A percentile compares a stretch with the other conserved stretches of the same genome.
Conservation (phyloP, 331 rosid species). For the Cydonia oblonga region DNA sequence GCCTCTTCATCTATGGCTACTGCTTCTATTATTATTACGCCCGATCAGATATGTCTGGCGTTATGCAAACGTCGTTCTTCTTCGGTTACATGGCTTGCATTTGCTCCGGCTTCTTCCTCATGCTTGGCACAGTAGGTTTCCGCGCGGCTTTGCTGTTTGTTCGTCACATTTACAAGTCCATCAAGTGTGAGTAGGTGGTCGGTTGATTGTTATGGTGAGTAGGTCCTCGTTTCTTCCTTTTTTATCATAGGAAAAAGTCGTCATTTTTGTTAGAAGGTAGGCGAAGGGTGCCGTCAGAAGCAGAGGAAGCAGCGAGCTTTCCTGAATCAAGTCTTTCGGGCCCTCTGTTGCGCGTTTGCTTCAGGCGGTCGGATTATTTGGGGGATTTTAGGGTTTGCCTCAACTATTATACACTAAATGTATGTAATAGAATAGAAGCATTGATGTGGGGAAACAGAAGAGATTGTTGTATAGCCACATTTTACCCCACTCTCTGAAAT, state of each 20-base stretch:
- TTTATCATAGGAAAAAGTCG: constrained; percentile 22
- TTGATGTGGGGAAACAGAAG: constrained; percentile 20
- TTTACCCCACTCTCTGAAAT: constrained; percentile 16
- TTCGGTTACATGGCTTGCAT: constrained; percentile 97
- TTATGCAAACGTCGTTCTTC: constrained; percentile 93
- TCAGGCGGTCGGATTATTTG: constrained; percentile 25
- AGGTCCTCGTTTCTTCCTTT: constrained; percentile 12
- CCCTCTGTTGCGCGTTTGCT: constrained; percentile 22
- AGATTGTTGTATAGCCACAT: constrained; percentile 22
- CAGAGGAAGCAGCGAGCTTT: constrained; percentile 26
- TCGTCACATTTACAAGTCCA: constrained; percentile 89
- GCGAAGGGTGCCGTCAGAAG: constrained; percentile 28
- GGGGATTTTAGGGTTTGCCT: constrained; percentile 10
- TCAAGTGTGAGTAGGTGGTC: constrained; percentile 74
- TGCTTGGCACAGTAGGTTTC: constrained; percentile 88
- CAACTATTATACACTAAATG: constrained; percentile 4
- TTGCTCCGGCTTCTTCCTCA: constrained; percentile 93
- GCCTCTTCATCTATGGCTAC: constrained; percentile 86
- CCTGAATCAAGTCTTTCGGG: constrained; percentile 14
- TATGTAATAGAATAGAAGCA: constrained; percentile 20
- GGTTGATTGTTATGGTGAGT: constrained; percentile 21
- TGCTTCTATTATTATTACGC: constrained; percentile 90
- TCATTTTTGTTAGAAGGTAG: constrained; percentile 33
- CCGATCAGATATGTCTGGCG: constrained; percentile 89
- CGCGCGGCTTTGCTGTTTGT: constrained; percentile 86